Conservation (phyloP, 495 filamentous ascomycete species). For the Xylaria telfairii region DNA sequence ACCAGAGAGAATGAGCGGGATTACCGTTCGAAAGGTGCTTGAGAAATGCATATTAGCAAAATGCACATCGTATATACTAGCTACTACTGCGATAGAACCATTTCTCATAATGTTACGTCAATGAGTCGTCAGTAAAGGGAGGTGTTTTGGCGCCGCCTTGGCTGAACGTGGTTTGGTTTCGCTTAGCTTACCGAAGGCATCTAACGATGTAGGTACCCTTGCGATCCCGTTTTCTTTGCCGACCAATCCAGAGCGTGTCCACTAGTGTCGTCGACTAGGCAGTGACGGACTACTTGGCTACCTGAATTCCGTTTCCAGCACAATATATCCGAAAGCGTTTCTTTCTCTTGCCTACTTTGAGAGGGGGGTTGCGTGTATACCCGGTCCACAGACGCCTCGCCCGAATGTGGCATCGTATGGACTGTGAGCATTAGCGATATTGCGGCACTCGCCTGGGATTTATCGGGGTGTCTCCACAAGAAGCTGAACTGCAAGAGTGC, state of each 20-base stretch:
- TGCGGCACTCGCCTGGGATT: not conserved
- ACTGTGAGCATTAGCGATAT: constrained; percentile 15
- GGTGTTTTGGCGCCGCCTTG: not conserved
- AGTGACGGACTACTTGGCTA: not conserved
- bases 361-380: not conserved
- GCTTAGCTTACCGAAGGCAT: constrained; percentile 5
- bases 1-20: not conserved
- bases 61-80: not conserved
- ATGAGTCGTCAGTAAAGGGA: not conserved
- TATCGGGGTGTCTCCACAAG: not conserved
- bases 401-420: constrained; percentile 16
- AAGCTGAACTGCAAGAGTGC: constrained; percentile 24
- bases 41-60: not conserved
- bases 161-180: constrained; percentile 6
- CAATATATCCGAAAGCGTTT: not conserved
- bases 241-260: not conserved
- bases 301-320: not conserved
- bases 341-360: constrained; percentile 8
- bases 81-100: not conserved
- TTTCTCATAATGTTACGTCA: not conserved
- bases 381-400: not conserved
- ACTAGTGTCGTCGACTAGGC: not conserved
- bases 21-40: not conserved
- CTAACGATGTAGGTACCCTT: constrained; percentile 16
- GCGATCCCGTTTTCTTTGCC: constrained; percentile 4